A percentile compares a stretch with the other conserved stretches of the same genome.
Conservation (phyloP, 1,284 basidiomycete species). For the Pseudozyma sp. region DNA sequence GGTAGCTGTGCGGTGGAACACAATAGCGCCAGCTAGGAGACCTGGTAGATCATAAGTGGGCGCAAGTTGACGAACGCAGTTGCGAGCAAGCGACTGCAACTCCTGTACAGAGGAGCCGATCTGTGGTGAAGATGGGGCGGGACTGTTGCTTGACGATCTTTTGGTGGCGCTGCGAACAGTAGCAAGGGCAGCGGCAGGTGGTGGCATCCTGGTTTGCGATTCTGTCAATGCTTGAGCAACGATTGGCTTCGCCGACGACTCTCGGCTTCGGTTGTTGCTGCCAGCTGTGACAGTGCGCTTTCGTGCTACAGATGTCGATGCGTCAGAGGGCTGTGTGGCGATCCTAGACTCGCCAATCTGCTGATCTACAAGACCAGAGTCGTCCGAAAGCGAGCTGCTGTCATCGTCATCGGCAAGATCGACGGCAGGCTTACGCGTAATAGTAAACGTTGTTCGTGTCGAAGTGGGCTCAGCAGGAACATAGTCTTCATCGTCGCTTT, state of each 20-base stretch:
- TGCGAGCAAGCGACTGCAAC: conserved; percentile 44
- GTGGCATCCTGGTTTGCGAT: conserved; percentile 50
- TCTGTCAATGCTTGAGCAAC: conserved; percentile 29
- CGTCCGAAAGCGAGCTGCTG: conserved; percentile 46
- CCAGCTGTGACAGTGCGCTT: conserved; percentile 13
- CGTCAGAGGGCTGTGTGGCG: conserved; percentile 14
- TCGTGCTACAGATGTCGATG: conserved; percentile 13
- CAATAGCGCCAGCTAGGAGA: conserved; percentile 65
- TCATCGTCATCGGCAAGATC: conserved; percentile 12
- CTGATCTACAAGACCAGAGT: conserved; percentile 29
- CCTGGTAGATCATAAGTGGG: conserved; percentile 65
- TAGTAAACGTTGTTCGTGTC: conserved; percentile 5
- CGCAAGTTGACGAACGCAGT: conserved; percentile 54
- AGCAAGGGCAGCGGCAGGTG: conserved; percentile 33
- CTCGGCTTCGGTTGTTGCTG: conserved; percentile 11
- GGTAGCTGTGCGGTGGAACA: conserved; percentile 68
- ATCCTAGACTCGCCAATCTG: conserved; percentile 30
- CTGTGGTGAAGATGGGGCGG: conserved; percentile 34
- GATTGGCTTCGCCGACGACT: conserved; percentile 19
- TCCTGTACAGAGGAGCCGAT: conserved; percentile 37
- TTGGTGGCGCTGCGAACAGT: conserved; percentile 32
- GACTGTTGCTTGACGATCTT: conserved; percentile 49
- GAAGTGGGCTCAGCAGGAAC: conserved; percentile 26
- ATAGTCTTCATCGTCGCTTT: conserved; percentile 48
- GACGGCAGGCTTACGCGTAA: conserved; percentile 14